Percentiles rank a stretch among this genome's conserved stretches.
These are phyloP conservation scores for Xylaria sp. DNA, from an alignment of 2,329 filamentous ascomycete genomes.

Conservation along the genomic window DNA sequence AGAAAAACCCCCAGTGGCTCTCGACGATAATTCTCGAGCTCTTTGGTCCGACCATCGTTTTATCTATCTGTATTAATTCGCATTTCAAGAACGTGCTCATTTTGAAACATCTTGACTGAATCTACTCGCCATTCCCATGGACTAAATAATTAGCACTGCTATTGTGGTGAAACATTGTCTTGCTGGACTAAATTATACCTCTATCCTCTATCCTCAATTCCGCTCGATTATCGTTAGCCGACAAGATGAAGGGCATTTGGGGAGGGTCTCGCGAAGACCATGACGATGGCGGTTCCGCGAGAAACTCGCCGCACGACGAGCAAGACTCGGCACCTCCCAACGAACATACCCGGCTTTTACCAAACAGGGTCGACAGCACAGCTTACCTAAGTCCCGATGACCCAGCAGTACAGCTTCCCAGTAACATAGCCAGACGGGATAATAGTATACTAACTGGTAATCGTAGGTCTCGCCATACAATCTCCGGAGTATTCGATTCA, in stretches of 20 bases:
- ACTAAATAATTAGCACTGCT: background rate
- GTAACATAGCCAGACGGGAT: background rate
- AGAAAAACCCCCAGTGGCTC: conserved; percentile 21
- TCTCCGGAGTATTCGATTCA: conserved; percentile 85
- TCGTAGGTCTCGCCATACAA: conserved; percentile 76
- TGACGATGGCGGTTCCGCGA: conserved; percentile 32
- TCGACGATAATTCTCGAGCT: background rate
- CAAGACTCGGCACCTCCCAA: conserved; percentile 48
- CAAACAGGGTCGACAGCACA: conserved; percentile 68
- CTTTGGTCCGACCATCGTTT: background rate
- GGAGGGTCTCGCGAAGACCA: conserved; percentile 40
- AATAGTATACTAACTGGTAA: conserved; percentile 32
- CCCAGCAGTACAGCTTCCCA: conserved; percentile 69
- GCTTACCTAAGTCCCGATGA: conserved; percentile 80
- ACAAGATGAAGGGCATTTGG: conserved; percentile 47
- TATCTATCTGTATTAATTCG: background rate
- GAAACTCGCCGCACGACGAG: conserved; percentile 41
- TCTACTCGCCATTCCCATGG: conserved; percentile 12
- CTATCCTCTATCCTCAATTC: background rate
- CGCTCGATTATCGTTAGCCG: conserved; percentile 8
- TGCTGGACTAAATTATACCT: conserved; percentile 11
- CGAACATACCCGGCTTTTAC: conserved; percentile 73
- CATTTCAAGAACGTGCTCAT: background rate
- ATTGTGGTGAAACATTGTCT: conserved; percentile 15
- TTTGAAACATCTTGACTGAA: conserved; percentile 3